Conservation (phyloP, 805 yeast genomes). For the Cyberlindnera americana region DNA sequence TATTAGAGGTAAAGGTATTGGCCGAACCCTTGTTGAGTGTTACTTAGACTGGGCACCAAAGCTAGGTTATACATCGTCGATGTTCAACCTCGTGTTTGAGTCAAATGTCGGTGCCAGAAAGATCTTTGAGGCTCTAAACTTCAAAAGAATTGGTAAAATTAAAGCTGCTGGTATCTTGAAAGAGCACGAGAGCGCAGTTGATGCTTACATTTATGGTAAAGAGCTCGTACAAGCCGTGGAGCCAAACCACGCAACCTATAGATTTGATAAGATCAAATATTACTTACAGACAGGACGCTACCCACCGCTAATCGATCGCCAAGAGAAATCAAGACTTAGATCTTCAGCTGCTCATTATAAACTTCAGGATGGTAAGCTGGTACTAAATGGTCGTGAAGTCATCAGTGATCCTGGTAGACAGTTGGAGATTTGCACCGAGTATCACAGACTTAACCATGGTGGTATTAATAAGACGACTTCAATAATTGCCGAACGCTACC, state of each 20-base stretch:
- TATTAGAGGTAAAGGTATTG: slow-evolving; percentile 88
- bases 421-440: slow-evolving; percentile 64
- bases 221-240: slow-evolving; percentile 54
- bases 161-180: slow-evolving; percentile 87
- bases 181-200: slow-evolving; percentile 82
- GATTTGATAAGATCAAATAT: slow-evolving; percentile 69
- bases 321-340: slow-evolving; percentile 83
- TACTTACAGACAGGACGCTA: slow-evolving; percentile 83
- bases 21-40: slow-evolving; percentile 78
- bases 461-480: slow-evolving; percentile 90
- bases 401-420: slow-evolving; percentile 73
- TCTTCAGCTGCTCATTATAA: slow-evolving; percentile 76
- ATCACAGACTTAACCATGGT: slow-evolving; percentile 68
- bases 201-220: slow-evolving; percentile 80
- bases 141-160: slow-evolving; percentile 73
- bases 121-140: slow-evolving; percentile 72
- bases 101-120: slow-evolving; percentile 80
- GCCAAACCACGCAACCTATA: slow-evolving; percentile 44
- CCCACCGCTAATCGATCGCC: slow-evolving; percentile 78
- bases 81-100: slow-evolving; percentile 84
- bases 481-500: slow-evolving; percentile 71
- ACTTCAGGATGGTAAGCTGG: slow-evolving; percentile 65
- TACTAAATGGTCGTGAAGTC: slow-evolving; percentile 81
- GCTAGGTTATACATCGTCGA: slow-evolving; percentile 79
- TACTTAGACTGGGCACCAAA: slow-evolving; percentile 88